Evolutionary conservation across 2,329 filamentous ascomycete genomes (phyloP).

Genomic region (Penicillium sclerotigenum): DNA sequence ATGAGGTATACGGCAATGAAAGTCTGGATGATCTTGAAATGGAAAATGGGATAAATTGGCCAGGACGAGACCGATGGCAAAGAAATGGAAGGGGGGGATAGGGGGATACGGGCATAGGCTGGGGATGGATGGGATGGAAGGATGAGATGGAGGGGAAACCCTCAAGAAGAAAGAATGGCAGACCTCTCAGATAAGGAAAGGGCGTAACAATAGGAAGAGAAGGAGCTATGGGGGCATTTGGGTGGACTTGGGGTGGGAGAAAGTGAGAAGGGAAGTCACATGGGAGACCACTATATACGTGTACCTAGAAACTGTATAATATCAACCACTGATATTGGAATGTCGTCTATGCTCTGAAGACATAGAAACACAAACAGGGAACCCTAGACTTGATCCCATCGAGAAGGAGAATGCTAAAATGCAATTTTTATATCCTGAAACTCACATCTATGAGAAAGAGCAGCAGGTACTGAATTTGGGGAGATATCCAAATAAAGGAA

Average conservation of each 20-base stretch:
- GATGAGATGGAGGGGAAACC: slow-evolving; percentile 17
- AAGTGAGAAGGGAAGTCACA: slow-evolving; percentile 2
- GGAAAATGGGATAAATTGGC: background rate
- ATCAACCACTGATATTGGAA: background rate
- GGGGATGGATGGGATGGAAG: slow-evolving; percentile 23
- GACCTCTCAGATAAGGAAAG: background rate
- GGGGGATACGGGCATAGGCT: slow-evolving; percentile 25
- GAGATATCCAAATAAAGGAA: background rate
- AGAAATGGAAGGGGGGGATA: slow-evolving; percentile 10
- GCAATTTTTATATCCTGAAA: background rate
- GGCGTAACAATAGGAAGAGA: background rate
- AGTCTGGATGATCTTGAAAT: slow-evolving; percentile 4
- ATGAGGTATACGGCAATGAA: slow-evolving; percentile 6
- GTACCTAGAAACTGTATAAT: background rate
- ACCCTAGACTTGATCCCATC: background rate
- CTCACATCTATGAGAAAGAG: slow-evolving; percentile 1
- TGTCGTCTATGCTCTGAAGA: background rate
- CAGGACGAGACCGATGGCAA: slow-evolving; percentile 16
- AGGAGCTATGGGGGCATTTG: background rate
- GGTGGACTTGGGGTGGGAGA: background rate
- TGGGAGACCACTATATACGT: background rate
- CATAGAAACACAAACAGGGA: background rate
- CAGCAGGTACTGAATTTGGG: background rate
- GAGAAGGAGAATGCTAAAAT: background rate
- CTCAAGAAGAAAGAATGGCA: slow-evolving; percentile 1